Conservation (phyloP, 2,329 filamentous ascomycete genomes). For the Scolecobasidium constrictum region DNA sequence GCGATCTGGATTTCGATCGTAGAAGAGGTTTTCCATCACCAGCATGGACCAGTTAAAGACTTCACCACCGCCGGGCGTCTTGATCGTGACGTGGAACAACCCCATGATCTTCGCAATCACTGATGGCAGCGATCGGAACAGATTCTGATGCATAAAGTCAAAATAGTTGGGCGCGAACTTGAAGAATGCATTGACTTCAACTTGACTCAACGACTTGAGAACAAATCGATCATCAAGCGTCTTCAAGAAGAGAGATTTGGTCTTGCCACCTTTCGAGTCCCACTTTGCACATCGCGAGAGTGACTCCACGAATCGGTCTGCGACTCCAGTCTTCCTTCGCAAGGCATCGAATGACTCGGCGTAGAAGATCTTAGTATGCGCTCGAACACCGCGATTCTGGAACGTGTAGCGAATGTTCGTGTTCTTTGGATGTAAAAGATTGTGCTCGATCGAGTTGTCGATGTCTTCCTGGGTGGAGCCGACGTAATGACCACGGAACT, state of each 20-base stretch:
- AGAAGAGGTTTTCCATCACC: constrained; percentile 97
- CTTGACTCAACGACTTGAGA: constrained; percentile 78
- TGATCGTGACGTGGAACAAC: constrained; percentile 95
- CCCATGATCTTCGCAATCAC: constrained; percentile 99
- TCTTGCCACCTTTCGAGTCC: constrained; percentile 97
- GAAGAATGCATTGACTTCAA: constrained; percentile 89
- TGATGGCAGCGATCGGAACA: constrained; percentile 86
- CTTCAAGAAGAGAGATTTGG: constrained; percentile 93
- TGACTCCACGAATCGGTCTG: constrained; percentile 89
- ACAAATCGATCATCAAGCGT: constrained; percentile 91
- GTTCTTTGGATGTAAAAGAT: constrained; percentile 71
- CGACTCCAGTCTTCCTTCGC: constrained; percentile 81
- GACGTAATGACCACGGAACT: constrained; percentile 39
- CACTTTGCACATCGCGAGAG: constrained; percentile 92
- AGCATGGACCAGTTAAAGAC: constrained; percentile 93
- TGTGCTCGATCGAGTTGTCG: constrained; percentile 72
- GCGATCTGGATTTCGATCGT: constrained; percentile 79
- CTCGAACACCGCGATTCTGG: constrained; percentile 81
- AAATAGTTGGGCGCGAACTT: constrained; percentile 96
- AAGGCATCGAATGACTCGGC: constrained; percentile 96
- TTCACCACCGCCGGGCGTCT: constrained; percentile 80
- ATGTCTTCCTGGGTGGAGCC: constrained; percentile 30
- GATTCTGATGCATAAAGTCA: constrained; percentile 87
- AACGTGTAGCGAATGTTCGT: constrained; percentile 96
- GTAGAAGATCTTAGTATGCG: constrained; percentile 98